These are phyloP conservation scores for Naganishia sp. DNA, from an alignment of 1,284 basidiomycete species.

Conservation along the genomic window DNA sequence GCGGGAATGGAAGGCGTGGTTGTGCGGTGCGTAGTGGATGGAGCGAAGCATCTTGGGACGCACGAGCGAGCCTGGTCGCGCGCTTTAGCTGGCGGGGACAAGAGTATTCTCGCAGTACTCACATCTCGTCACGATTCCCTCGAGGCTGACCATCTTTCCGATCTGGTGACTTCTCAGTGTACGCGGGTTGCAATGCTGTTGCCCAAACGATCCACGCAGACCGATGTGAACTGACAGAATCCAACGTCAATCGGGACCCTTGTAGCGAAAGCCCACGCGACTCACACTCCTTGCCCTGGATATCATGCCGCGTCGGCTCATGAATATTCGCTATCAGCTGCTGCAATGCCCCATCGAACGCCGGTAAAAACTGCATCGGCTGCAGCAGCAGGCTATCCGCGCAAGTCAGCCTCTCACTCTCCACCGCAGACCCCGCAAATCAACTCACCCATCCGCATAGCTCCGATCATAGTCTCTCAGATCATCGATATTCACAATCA, in stretches of 20 bases:
- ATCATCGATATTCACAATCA: slow-evolving; percentile 96
- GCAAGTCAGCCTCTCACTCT: background rate
- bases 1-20: slow-evolving; percentile 78
- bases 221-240: slow-evolving; percentile 67
- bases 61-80: slow-evolving; percentile 72
- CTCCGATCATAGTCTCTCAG: slow-evolving; percentile 89
- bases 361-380: slow-evolving; percentile 86
- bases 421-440: background rate
- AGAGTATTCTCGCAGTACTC: slow-evolving; percentile 34
- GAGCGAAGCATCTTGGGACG: slow-evolving; percentile 98
- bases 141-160: slow-evolving; percentile 93
- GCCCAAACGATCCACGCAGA: slow-evolving; percentile 97
- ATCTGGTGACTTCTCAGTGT: slow-evolving; percentile 85
- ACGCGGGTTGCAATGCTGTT: slow-evolving; percentile 95
- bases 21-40: slow-evolving; percentile 90
- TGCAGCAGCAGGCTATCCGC: slow-evolving; percentile 73
- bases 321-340: slow-evolving; percentile 74
- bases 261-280: slow-evolving; percentile 12
- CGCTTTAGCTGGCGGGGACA: background rate
- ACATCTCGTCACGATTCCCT: slow-evolving; percentile 98
- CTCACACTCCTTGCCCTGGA: slow-evolving; percentile 68
- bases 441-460: slow-evolving; percentile 57
- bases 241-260: slow-evolving; percentile 12
- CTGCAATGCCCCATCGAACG: slow-evolving; percentile 82
- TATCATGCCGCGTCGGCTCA: slow-evolving; percentile 79